These are phyloP conservation scores for Umbelopsis vinacea DNA, from an alignment of 192 early-diverging fungal genomes.

Conservation along the genomic window DNA sequence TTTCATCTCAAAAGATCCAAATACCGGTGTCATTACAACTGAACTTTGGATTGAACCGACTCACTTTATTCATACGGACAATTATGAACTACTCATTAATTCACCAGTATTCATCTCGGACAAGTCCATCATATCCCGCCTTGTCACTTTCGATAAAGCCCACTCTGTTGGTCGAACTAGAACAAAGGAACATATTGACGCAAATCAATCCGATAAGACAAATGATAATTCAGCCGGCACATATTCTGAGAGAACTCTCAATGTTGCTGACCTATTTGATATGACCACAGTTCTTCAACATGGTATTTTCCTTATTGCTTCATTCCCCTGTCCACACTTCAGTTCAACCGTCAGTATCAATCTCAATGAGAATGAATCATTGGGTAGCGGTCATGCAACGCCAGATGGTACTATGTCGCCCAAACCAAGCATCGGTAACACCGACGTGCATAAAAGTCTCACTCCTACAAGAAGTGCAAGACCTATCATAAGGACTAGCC, in stretches of 20 bases:
- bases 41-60: conserved; percentile 63
- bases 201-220: background rate
- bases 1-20: conserved; percentile 48
- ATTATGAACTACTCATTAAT: background rate
- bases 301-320: conserved; percentile 34
- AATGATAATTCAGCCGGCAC: background rate
- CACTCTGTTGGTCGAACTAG: conserved; percentile 45
- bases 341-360: background rate
- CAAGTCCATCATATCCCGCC: conserved; percentile 46
- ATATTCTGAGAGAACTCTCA: background rate
- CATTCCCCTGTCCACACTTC: conserved; percentile 35
- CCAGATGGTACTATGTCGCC: background rate
- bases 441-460: background rate
- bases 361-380: background rate
- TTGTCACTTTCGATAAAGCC: conserved; percentile 60
- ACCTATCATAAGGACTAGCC: conserved; percentile 13
- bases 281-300: conserved; percentile 32
- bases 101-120: conserved; percentile 39
- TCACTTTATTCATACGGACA: background rate
- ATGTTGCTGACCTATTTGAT: conserved; percentile 27
- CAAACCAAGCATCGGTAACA: background rate
- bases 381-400: background rate
- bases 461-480: conserved; percentile 8
- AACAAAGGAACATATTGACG: background rate
- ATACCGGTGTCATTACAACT: conserved; percentile 49